A percentile compares a stretch with the other conserved stretches of the same genome.
Evolutionary conservation across 163 green algal genomes (phyloP).

Genomic region (Chlorella variabilis): DNA sequence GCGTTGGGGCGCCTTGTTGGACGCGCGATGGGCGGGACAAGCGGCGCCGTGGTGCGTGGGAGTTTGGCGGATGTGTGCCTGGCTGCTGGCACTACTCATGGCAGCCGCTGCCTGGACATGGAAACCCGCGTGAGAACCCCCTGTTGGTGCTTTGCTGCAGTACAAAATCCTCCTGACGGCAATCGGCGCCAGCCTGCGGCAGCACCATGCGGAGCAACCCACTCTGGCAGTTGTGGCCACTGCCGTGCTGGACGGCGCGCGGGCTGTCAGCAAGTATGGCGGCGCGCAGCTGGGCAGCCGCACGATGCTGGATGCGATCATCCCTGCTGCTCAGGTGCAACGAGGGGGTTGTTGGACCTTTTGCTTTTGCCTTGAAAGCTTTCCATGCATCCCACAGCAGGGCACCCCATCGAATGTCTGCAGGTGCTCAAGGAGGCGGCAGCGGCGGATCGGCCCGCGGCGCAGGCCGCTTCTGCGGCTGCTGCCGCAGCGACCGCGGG

Average conservation of each 20-base stretch:
- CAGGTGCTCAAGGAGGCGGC: not conserved
- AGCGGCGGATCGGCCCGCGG: conserved; percentile 16
- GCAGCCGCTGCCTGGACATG: not conserved
- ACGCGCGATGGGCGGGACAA: conserved; percentile 73
- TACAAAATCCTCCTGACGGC: conserved; percentile 86
- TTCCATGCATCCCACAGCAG: too few relatives aligned
- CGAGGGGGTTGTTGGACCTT: not conserved
- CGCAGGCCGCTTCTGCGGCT: conserved; percentile 43
- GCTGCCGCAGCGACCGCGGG: conserved; percentile 66
- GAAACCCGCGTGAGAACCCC: too few relatives aligned
- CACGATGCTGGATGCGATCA: conserved; percentile 91
- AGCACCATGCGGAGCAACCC: not conserved
- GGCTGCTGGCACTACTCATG: not conserved
- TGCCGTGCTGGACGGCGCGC: conserved; percentile 63
- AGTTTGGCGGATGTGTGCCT: not conserved
- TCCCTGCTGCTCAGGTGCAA: conserved; percentile 61
- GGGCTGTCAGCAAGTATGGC: conserved; percentile 80
- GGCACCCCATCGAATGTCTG: not conserved
- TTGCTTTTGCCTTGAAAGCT: too few relatives aligned
- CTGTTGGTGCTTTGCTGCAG: not conserved
- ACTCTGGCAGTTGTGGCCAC: conserved; percentile 6
- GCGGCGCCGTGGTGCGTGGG: conserved; percentile 63
- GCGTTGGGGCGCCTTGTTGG: conserved; percentile 48
- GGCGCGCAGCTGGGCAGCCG: conserved; percentile 72
- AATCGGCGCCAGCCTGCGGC: conserved; percentile 50